Base-by-base conservation (phyloP, 1,284 basidiomycete genomes). In the Lentinus polychrous region DNA sequence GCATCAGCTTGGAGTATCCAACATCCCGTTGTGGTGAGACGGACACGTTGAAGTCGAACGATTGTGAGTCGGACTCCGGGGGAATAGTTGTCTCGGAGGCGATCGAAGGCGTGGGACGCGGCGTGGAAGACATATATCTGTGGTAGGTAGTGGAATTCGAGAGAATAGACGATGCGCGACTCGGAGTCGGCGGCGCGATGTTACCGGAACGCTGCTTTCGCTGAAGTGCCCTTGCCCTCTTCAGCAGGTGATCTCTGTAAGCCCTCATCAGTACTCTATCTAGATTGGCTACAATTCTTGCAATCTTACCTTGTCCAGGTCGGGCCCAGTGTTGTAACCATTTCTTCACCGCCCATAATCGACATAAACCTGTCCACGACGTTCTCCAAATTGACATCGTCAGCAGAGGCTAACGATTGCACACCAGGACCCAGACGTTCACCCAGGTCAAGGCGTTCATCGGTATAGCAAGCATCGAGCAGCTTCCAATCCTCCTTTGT, bases 391-490 rank as follows among this genome's bases (percentile, higher is more conserved):
- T 67, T 62, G 11, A 87, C 69, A 6, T 67, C 62, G 43, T 78
- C 75, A 2, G 74, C 75, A 41, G 72, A 64, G 0, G 70, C 78
- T 40, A 84, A 55, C 8, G 58, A 57, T 17, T 67, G 64, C 6
- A 47, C 40, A n/a, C 51, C 57, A 0, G 66, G 52, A 20, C 65
- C 65, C 17, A 58, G 48, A 7, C 59, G 55, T 23, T 61, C 62
- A 1, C 69, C 76, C 24, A 76, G 55, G 5, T 71, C 68, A 20
- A 83, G 62, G 15, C 83, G 69, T 62, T 84, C 81, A 48, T 86
- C 81, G 6, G 81, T 81, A 55, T 90, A 82, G 60, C 87, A 91
- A 22, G 76, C 76, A 61, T 89, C 85, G 27, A 91, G 71, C 34
- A 73, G 62, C 61, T 83, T 86, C 82, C 83, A 89, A 49, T 84